Percentiles rank a stretch among this genome's conserved stretches.
These are phyloP conservation scores for Auriscalpium vulgare DNA, from an alignment of 768 basidiomycete genomes.

Conservation along the genomic window DNA sequence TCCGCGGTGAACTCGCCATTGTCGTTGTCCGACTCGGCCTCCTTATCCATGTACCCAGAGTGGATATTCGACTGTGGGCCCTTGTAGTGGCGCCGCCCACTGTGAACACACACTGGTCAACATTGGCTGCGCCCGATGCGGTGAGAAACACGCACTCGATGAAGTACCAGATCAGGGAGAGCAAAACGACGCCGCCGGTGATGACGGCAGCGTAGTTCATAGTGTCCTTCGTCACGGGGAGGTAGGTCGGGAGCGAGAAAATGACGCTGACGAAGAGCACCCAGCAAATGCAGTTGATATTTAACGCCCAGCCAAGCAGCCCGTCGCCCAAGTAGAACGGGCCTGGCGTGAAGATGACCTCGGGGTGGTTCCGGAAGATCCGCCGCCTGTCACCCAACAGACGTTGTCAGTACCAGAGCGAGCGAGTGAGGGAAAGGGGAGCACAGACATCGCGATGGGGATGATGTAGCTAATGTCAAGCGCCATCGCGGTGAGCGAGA, in stretches of 20 bases:
- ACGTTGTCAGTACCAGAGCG: background rate
- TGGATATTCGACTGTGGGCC: slow-evolving; percentile 6
- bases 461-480: slow-evolving; percentile 77
- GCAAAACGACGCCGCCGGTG: slow-evolving; percentile 26
- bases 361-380: slow-evolving; percentile 62
- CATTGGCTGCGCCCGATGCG: background rate
- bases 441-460: slow-evolving; percentile 55
- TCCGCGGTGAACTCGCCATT: no score
- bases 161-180: slow-evolving; percentile 23
- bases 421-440: background rate
- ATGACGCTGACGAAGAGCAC: slow-evolving; percentile 62
- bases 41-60: background rate
- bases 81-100: slow-evolving; percentile 13
- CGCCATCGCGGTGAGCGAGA: slow-evolving; percentile 73
- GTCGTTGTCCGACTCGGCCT: no score
- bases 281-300: slow-evolving; percentile 61
- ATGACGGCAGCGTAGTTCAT: slow-evolving; percentile 77
- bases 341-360: slow-evolving; percentile 78
- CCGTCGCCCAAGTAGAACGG: slow-evolving; percentile 74
- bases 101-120: background rate
- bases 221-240: slow-evolving; percentile 60
- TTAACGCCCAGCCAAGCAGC: slow-evolving; percentile 49
- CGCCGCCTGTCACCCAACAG: slow-evolving; percentile 35
- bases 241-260: slow-evolving; percentile 62
- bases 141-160: slow-evolving; percentile 11